Conservation (phyloP, 2,329 filamentous ascomycete genomes). For the Apiospora rasikravindrae region DNA sequence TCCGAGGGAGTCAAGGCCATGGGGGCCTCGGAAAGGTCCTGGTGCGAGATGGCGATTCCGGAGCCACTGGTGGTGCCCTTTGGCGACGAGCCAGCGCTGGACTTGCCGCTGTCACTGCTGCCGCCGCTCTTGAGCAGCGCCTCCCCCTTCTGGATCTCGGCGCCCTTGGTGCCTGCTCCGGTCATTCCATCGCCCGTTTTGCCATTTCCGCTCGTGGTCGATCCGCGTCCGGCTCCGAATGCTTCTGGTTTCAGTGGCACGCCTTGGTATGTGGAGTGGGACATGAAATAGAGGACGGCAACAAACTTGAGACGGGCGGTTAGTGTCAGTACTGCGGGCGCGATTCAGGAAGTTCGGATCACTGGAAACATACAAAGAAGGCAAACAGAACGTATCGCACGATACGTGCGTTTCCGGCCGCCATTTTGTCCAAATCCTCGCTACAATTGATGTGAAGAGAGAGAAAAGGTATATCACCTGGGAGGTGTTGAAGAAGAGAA, state of each 20-base stretch:
- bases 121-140: slow-evolving; percentile 27
- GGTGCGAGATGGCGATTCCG: slow-evolving; percentile 36
- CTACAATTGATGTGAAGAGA: slow-evolving; percentile 14
- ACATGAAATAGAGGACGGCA: slow-evolving; percentile 82
- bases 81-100: slow-evolving; percentile 32
- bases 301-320: slow-evolving; percentile 55
- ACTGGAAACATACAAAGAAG: slow-evolving; percentile 69
- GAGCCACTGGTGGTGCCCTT: slow-evolving; percentile 30
- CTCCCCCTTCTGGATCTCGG: slow-evolving; percentile 23
- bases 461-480: neutral
- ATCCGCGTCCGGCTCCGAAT: slow-evolving; percentile 33
- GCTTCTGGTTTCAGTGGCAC: slow-evolving; percentile 50
- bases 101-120: slow-evolving; percentile 16
- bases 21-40: slow-evolving; percentile 49
- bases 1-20: slow-evolving; percentile 59
- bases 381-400: slow-evolving; percentile 81
- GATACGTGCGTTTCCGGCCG: slow-evolving; percentile 75
- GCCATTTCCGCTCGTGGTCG: slow-evolving; percentile 30
- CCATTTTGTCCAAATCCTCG: slow-evolving; percentile 48
- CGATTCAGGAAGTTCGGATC: neutral
- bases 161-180: slow-evolving; percentile 31
- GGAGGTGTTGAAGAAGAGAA: slow-evolving; percentile 5
- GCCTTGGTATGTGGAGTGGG: slow-evolving; percentile 57
- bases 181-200: slow-evolving; percentile 28
- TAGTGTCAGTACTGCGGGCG: slow-evolving; percentile 22